Evolutionary conservation across 306 rosid species (phyloP), one percentile per base, ranked within the genome.

Genomic region (Macrotyloma uniflorum): DNA sequence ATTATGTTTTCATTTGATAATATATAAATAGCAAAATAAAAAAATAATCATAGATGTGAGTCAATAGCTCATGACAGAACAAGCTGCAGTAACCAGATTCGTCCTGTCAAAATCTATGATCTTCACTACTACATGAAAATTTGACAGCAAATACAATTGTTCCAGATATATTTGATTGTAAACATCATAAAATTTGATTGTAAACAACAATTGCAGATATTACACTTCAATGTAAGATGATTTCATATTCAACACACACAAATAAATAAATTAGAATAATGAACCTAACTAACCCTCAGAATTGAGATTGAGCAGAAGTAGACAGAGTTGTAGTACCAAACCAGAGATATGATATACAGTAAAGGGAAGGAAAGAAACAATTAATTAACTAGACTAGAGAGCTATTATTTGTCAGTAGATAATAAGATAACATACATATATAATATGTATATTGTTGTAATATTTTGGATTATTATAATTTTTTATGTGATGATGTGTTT

Each of bases 221-320:
- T 40, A 40, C 45, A 10, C 11, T 10, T 40, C 45, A 9, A 9
- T 40, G 45, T 40, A 10, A 40, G 2, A 9, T 10, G 45, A 40
- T 40, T 40, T 10, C 14, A 40, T 1, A 32, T 32, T 32, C 11
- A 36, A 38, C 2, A 0, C 43, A 38, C 10, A 38, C 5, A 38
- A 1, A 38, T 3, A 35, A n/a, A 15, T 12, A 45, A 64, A 55
- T 9, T 6, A 6, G 14, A 50, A 42, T 1, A 42, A 46, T 6
- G 26, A 20, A 54, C 42, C 72, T 16, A 53, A 80, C 72, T 16
- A 53, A 80, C 87, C 82, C 50, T 68, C 0, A 46, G 72, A 59
- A 47, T 70, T 75, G 65, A 33, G 82, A 64, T 53, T 5, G 40
- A 47, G 36, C 46, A 14, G 8, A 57, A 18, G 19, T 14, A 69